Percentiles rank a stretch among this genome's conserved stretches.
These are phyloP conservation scores for Xylaria sp. DNA, from an alignment of 2,329 filamentous ascomycete genomes.

Conservation along the genomic window DNA sequence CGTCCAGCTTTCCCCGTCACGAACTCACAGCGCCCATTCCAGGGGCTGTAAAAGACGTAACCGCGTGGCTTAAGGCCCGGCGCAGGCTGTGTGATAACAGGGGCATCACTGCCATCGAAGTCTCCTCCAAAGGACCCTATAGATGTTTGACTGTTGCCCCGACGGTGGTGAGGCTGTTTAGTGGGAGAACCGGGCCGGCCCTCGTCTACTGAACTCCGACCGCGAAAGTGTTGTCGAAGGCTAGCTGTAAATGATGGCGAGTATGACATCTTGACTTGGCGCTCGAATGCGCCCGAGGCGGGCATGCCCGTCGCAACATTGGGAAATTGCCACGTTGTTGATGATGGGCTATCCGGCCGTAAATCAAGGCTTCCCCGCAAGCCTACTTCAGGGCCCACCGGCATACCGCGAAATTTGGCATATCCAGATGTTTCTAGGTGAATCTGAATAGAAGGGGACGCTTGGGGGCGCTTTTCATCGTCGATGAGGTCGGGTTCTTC, in stretches of 20 bases:
- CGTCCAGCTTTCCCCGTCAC: slow-evolving; percentile 77
- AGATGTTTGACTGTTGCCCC: slow-evolving; percentile 42
- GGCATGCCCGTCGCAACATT: slow-evolving; percentile 18
- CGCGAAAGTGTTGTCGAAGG: slow-evolving; percentile 52
- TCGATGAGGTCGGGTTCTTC: slow-evolving; percentile 46
- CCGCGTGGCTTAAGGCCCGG: slow-evolving; percentile 62
- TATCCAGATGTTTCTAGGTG: slow-evolving; percentile 62
- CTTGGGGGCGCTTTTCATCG: slow-evolving; percentile 38
- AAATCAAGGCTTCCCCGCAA: slow-evolving; percentile 36
- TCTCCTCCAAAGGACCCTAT: slow-evolving; percentile 44
- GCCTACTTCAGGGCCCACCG: slow-evolving; percentile 38
- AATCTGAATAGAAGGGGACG: slow-evolving; percentile 55
- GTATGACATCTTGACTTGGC: slow-evolving; percentile 65
- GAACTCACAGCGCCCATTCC: slow-evolving; percentile 88
- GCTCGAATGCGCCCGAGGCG: slow-evolving; percentile 50
- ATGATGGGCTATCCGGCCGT: slow-evolving; percentile 37
- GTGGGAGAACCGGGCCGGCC: slow-evolving; percentile 37
- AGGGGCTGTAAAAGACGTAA: slow-evolving; percentile 83
- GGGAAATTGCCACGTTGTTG: slow-evolving; percentile 20
- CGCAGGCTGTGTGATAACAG: slow-evolving; percentile 50
- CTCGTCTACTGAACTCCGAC: slow-evolving; percentile 41
- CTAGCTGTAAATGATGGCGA: slow-evolving; percentile 55
- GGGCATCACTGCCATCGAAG: slow-evolving; percentile 38
- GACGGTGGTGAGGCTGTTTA: slow-evolving; percentile 35
- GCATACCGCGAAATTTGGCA: slow-evolving; percentile 60